Evolutionary conservation across 805 yeast species (phyloP).

Genomic region (Yarrowia keelungensis): DNA sequence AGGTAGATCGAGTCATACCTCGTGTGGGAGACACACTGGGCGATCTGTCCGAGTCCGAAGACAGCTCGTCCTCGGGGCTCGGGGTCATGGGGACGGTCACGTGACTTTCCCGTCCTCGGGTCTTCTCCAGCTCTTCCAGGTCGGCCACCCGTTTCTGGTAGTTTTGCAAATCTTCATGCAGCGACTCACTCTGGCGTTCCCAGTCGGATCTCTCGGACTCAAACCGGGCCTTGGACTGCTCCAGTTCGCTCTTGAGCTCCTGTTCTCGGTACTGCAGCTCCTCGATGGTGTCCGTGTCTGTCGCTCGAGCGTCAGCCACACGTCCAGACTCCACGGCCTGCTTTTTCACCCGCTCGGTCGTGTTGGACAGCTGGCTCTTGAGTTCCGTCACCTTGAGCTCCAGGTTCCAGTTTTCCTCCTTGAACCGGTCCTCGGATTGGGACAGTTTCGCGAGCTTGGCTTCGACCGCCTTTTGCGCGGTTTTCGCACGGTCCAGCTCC

Average conservation of each 20-base stretch:
- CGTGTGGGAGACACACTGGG: conserved; percentile 9
- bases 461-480: conserved; percentile 7
- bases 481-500: conserved; percentile 8
- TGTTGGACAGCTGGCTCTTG: conserved; percentile 43
- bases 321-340: conserved; percentile 45
- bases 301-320: conserved; percentile 42
- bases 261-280: conserved; percentile 45
- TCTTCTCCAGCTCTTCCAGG: neutral
- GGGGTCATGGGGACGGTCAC: conserved; percentile 8
- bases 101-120: neutral
- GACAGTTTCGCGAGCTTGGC: conserved; percentile 22
- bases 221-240: conserved; percentile 42
- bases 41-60: conserved; percentile 3
- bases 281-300: conserved; percentile 48
- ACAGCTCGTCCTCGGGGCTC: neutral
- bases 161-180: conserved; percentile 47
- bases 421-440: conserved; percentile 44
- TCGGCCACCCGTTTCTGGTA: conserved; percentile 40
- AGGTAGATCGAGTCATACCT: neutral
- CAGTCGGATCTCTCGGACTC: conserved; percentile 44
- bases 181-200: conserved; percentile 44
- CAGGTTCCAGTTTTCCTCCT: conserved; percentile 52
- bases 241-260: conserved; percentile 46
- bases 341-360: conserved; percentile 44
- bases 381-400: conserved; percentile 49